Evolutionary conservation across 768 basidiomycete genomes (phyloP).

Genomic region (Kwoniella bestiolae): DNA sequence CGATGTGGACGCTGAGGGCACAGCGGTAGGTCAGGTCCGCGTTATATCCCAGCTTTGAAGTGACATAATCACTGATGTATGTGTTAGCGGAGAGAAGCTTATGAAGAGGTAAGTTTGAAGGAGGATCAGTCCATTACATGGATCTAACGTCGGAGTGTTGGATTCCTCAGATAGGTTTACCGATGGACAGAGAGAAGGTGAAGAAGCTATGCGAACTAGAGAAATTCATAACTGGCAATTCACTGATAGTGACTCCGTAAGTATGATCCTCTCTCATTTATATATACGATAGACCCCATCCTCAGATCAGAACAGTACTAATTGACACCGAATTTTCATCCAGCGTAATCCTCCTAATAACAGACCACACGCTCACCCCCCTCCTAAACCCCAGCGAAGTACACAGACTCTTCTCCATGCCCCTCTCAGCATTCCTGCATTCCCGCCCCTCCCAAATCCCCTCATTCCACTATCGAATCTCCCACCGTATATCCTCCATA

Average conservation of each 20-base stretch:
- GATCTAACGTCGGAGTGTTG: background rate
- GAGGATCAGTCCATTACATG: background rate
- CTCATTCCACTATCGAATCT: slow-evolving; percentile 42
- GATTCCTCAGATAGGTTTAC: slow-evolving; percentile 75
- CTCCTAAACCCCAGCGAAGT: slow-evolving; percentile 81
- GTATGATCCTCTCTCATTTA: slow-evolving; percentile 44
- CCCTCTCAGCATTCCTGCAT: slow-evolving; percentile 72
- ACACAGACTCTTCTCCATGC: slow-evolving; percentile 80
- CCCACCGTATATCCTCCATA: slow-evolving; percentile 53
- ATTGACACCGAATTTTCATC: background rate
- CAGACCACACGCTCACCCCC: slow-evolving; percentile 80
- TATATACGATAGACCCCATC: no score
- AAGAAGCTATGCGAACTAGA: slow-evolving; percentile 78
- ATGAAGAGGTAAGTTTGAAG: slow-evolving; percentile 71
- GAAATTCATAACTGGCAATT: slow-evolving; percentile 74
- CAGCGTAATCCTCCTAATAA: slow-evolving; percentile 83
- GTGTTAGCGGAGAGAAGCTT: slow-evolving; percentile 76
- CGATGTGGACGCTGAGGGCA: slow-evolving; percentile 74
- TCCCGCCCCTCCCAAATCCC: slow-evolving; percentile 62
- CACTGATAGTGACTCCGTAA: slow-evolving; percentile 81
- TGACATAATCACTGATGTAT: no score
- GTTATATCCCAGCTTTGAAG: no score
- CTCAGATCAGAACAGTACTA: no score
- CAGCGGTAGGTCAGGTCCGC: slow-evolving; percentile 73
- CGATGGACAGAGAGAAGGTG: slow-evolving; percentile 69